phyloP scores from a whole-genome alignment of 2,329 filamentous ascomycete genomes.

The Metarhizium brunneum region DNA sequence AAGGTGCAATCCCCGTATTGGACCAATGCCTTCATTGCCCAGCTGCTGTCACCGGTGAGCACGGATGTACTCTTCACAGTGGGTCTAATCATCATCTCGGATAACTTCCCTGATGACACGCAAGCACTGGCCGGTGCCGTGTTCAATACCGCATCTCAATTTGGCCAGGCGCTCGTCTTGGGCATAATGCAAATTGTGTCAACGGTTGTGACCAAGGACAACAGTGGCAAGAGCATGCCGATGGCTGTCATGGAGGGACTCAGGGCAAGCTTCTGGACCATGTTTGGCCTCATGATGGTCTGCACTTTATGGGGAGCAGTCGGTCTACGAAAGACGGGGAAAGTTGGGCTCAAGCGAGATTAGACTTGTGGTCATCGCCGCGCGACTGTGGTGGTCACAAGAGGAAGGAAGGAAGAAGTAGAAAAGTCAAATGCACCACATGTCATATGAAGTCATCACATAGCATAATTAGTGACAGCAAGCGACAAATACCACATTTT shows the following conservation, averaged over 20 bases:
- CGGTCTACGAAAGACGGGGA: conserved; percentile 33
- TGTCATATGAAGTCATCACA: no score
- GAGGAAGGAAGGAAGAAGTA: no score
- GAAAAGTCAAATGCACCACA: no score
- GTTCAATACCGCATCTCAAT: conserved; percentile 49
- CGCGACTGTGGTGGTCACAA: background rate
- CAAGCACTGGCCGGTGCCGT: conserved; percentile 53
- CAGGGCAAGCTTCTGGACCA: conserved; percentile 39
- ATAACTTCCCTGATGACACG: conserved; percentile 44
- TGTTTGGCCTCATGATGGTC: conserved; percentile 36
- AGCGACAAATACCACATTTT: no score
- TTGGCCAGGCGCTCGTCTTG: conserved; percentile 42
- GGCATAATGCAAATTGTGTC: conserved; percentile 37
- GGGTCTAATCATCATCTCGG: conserved; percentile 42
- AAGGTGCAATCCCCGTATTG: conserved; percentile 41
- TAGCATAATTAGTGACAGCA: no score
- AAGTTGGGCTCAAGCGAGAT: conserved; percentile 36
- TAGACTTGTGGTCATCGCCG: conserved; percentile 7
- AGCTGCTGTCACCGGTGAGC: conserved; percentile 31
- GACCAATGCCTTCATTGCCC: conserved; percentile 34
- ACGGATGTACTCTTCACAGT: conserved; percentile 46
- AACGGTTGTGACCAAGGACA: conserved; percentile 24
- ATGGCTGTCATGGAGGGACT: conserved; percentile 37
- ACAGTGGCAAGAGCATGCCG: conserved; percentile 13
- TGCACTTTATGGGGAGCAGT: conserved; percentile 27